Evolutionary conservation across 306 rosid genomes (phyloP), one percentile per base, ranked within the genome.

Genomic region (Coriaria nepalensis): DNA sequence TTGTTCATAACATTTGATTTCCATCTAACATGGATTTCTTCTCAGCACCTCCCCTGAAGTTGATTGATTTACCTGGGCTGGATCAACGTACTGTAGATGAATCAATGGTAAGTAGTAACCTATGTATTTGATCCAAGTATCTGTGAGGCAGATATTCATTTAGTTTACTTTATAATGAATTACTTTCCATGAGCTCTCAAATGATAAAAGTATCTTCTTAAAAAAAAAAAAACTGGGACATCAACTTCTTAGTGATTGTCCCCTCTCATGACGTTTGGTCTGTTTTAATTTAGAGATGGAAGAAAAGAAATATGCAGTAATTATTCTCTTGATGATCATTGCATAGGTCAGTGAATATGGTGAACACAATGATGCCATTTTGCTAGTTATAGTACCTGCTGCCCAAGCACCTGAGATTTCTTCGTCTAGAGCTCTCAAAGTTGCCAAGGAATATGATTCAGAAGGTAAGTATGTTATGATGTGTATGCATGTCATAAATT

Each of bases 41-140:
- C 43, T 57, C 96, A 85, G 98, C 95, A n/a, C 98, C 98, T 40
- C 72, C 98, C 42, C 77, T 90, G 54, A 90, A 81, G 61, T 79
- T 90, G 78, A 56, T 90, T 63, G 98, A 90, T 77, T 77, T 90
- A 68, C 98, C 98, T 46, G 98, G 98, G 60, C 66, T 90, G 60
- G 98, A 85, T 78, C 96, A 85, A 67, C 92, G 96, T 73, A 74
- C 61, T 49, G 62, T 72, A 73, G 98, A 85, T 75, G 98, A 79
- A 9, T 90, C 95, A 5, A 51, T 79, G 80, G 98, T 85, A 77
- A 73, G 73, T 61, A 52, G 29, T 58, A 57, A 10, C 56, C 52
- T 53, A 33, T 48, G 61, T 52, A 54, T 65, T 32, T 47, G 35
- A 55, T 44, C 13, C 13, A 8, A 34, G 37, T 14, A 38, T 43